These are phyloP conservation scores for Yamadazyma buinensis DNA, from an alignment of 1,139 yeast species.

Conservation along the genomic window DNA sequence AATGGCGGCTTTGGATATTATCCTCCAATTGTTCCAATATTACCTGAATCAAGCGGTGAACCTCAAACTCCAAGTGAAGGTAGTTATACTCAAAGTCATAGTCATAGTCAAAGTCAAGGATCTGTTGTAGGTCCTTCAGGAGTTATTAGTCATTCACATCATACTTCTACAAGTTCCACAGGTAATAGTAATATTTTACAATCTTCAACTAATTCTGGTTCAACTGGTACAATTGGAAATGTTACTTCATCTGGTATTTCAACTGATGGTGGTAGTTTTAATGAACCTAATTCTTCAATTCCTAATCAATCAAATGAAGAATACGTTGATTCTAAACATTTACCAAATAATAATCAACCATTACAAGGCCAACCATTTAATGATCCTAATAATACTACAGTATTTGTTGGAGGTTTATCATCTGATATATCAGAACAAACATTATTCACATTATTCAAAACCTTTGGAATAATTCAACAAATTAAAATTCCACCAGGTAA, in stretches of 20 bases:
- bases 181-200: neutral
- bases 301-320: constrained; percentile 1
- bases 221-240: neutral
- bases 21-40: constrained; percentile 3
- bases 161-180: neutral
- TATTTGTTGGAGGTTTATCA: constrained; percentile 89
- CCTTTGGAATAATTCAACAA: constrained; percentile 80
- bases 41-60: constrained; percentile 2
- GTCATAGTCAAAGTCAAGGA: constrained; percentile 5
- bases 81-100: constrained; percentile 7
- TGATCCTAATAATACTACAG: constrained; percentile 86
- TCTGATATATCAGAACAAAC: constrained; percentile 75
- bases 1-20: constrained; percentile 3
- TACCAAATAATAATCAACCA: constrained; percentile 3
- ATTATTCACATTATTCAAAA: constrained; percentile 67
- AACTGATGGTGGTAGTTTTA: neutral
- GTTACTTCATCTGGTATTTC: neutral
- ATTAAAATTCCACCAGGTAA: constrained; percentile 90
- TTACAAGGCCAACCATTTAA: constrained; percentile 36
- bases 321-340: constrained; percentile 2
- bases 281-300: constrained; percentile 1
- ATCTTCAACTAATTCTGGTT: neutral
- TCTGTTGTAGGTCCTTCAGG: neutral
- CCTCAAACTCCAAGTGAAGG: constrained; percentile 5
- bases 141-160: neutral